These are phyloP conservation scores for Mucor piriformis DNA, from an alignment of 371 early-diverging fungal species.

Conservation along the genomic window DNA sequence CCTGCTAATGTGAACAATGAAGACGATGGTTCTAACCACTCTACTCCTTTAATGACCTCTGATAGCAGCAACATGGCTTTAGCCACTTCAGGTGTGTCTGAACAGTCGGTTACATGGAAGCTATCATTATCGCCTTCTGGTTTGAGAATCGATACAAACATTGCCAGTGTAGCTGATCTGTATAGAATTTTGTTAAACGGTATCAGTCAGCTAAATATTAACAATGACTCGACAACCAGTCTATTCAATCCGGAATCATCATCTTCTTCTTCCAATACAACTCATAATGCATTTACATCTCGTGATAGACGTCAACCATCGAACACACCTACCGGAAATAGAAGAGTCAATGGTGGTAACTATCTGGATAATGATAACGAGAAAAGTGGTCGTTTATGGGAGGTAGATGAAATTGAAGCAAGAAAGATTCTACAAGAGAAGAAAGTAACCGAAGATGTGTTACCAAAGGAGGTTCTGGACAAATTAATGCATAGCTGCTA, in stretches of 20 bases:
- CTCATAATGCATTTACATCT: not conserved
- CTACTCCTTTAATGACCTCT: constrained; percentile 5
- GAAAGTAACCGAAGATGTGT: constrained; percentile 16
- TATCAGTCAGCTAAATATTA: constrained; percentile 52
- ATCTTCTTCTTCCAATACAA: not conserved
- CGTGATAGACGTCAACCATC: constrained; percentile 8
- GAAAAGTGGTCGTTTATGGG: constrained; percentile 48
- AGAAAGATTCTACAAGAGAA: constrained; percentile 46
- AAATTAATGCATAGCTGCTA: constrained; percentile 59
- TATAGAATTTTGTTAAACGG: constrained; percentile 50
- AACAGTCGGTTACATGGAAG: constrained; percentile 52
- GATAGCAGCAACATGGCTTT: constrained; percentile 12
- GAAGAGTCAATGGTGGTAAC: constrained; percentile 3
- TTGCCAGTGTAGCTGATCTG: constrained; percentile 54
- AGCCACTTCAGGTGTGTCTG: constrained; percentile 2
- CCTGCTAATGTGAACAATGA: constrained; percentile 48
- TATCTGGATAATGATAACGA: constrained; percentile 8
- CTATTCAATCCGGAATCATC: constrained; percentile 39
- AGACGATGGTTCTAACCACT: constrained; percentile 6
- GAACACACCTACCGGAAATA: not conserved
- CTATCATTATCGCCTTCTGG: constrained; percentile 53
- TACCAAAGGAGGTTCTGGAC: constrained; percentile 40
- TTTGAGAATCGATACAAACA: constrained; percentile 53
- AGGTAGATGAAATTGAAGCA: constrained; percentile 54
- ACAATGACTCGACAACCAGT: constrained; percentile 39